Evolutionary conservation across 805 yeast species (phyloP).

Genomic region (Kodamaea laetipori): DNA sequence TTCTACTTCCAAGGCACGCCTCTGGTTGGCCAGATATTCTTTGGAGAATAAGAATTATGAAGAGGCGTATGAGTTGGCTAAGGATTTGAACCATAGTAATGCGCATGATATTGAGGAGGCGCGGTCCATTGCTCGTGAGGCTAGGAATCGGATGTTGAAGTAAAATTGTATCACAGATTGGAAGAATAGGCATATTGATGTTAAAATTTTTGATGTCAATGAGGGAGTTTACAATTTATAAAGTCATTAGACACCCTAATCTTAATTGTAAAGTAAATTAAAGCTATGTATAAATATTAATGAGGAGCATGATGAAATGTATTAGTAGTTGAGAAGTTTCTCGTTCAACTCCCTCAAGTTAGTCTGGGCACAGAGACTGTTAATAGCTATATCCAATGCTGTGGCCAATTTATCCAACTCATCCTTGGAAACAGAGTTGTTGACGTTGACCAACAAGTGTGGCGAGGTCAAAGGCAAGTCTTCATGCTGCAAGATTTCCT

Average conservation of each 20-base stretch:
- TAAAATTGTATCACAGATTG: not conserved
- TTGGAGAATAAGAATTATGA: slow-evolving; percentile 57
- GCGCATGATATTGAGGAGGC: slow-evolving; percentile 91
- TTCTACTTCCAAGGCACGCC: slow-evolving; percentile 74
- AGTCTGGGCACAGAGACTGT: slow-evolving; percentile 21
- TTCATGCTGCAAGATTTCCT: slow-evolving; percentile 70
- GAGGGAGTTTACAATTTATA: no score
- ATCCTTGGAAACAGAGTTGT: slow-evolving; percentile 26
- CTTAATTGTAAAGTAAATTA: not conserved
- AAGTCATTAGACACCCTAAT: no score
- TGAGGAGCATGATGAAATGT: not conserved
- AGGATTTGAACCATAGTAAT: slow-evolving; percentile 65
- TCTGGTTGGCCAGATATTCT: slow-evolving; percentile 83
- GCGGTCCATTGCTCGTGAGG: slow-evolving; percentile 76
- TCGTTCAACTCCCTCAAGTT: slow-evolving; percentile 31
- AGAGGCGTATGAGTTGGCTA: slow-evolving; percentile 72
- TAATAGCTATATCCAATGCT: slow-evolving; percentile 27
- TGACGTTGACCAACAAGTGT: slow-evolving; percentile 36
- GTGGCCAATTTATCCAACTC: slow-evolving; percentile 30
- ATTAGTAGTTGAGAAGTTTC: slow-evolving; percentile 25
- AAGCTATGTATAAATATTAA: slow-evolving; percentile 3
- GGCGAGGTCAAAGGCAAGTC: slow-evolving; percentile 55
- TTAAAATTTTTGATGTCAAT: no score
- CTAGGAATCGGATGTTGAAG: slow-evolving; percentile 53
- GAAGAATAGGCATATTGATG: no score